These are phyloP conservation scores for Alternaria sp. DNA, from an alignment of 2,329 filamentous ascomycete genomes.

Conservation along the genomic window DNA sequence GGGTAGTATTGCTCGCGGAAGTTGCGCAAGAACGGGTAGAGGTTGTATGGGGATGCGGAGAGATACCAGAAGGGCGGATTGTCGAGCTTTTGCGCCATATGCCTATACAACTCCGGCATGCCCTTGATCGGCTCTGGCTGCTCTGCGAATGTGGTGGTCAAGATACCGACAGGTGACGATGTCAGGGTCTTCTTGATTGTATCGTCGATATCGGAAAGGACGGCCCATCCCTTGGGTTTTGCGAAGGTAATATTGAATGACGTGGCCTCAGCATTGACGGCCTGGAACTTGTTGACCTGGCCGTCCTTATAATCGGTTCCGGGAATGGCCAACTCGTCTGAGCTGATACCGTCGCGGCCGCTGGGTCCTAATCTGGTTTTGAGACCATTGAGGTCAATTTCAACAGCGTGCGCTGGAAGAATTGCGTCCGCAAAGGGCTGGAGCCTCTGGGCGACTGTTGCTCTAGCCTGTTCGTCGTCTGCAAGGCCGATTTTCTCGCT, in stretches of 20 bases:
- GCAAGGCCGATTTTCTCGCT: conserved; percentile 73
- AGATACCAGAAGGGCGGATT: conserved; percentile 89
- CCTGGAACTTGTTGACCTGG: conserved; percentile 40
- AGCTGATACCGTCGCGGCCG: conserved; percentile 75
- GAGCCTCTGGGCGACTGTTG: conserved; percentile 72
- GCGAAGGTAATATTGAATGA: conserved; percentile 78
- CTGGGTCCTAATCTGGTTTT: conserved; percentile 68
- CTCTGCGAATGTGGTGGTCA: conserved; percentile 84
- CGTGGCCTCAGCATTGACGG: conserved; percentile 50
- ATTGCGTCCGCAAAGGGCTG: conserved; percentile 81
- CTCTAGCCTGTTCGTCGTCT: conserved; percentile 58
- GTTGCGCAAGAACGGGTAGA: conserved; percentile 82
- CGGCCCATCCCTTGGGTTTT: conserved; percentile 78
- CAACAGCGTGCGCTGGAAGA: conserved; percentile 72
- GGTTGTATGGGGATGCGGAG: conserved; percentile 91
- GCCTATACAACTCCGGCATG: conserved; percentile 84
- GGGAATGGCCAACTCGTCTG: conserved; percentile 62
- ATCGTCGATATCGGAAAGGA: conserved; percentile 93
- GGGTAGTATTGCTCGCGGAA: conserved; percentile 79
- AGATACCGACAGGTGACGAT: conserved; percentile 78
- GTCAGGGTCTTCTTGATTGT: conserved; percentile 94
- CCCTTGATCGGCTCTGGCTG: conserved; percentile 73
- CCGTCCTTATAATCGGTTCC: conserved; percentile 54
- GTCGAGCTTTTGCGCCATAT: conserved; percentile 64
- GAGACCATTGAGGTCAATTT: conserved; percentile 64